Evolutionary conservation across 352 stramenopile species (phyloP), one percentile per base, ranked within the genome.

Genomic region (Phytophthora boehmeriae): DNA sequence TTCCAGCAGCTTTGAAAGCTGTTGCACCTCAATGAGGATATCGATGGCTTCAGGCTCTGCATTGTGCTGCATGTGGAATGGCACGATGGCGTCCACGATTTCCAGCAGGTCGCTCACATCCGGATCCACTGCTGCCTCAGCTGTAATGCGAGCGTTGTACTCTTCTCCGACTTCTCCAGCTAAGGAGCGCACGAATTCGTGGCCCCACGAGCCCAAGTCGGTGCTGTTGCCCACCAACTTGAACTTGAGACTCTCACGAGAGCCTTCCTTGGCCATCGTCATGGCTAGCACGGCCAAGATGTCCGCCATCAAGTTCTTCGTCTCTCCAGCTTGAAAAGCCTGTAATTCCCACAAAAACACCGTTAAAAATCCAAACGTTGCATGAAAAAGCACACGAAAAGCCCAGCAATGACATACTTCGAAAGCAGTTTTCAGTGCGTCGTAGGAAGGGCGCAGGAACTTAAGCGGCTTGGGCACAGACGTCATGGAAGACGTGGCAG

Each of bases 381-480:
- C 38, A 22, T 44, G n/a, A 20, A 17, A 44, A 44, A 8, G 4
- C 11, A 16, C n/a, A 17, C 6, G 17, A 22, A 34, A 2, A 17
- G 11, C n/a, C 4, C 4, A 38, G 2, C 8, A 2, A 36, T 10
- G n/a, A 47, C 45, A 8, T 47, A 87, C 78, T 63, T 88, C 76
- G 42, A 86, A 92, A 11, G 82, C 75, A 0, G 68, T 72, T 80
- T 98, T 99, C 13, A 99, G 78, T 19, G 76, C 63, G 23, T 90
- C 89, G 78, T 99, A 99, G 54, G 98, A 97, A 8, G 97, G 97
- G 0, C 94, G 83, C 52, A 99, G 74, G 67, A 99, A 99, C 87
- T 99, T 99, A 41, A 99, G 85, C 30, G 98, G 98, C 86, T 99
- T 99, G 9, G 98, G 98, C 28, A 99, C 98, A 20, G 91, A 98